phyloP scores from a whole-genome alignment of 2,329 filamentous ascomycete species.

The Exophiala calicioides region DNA sequence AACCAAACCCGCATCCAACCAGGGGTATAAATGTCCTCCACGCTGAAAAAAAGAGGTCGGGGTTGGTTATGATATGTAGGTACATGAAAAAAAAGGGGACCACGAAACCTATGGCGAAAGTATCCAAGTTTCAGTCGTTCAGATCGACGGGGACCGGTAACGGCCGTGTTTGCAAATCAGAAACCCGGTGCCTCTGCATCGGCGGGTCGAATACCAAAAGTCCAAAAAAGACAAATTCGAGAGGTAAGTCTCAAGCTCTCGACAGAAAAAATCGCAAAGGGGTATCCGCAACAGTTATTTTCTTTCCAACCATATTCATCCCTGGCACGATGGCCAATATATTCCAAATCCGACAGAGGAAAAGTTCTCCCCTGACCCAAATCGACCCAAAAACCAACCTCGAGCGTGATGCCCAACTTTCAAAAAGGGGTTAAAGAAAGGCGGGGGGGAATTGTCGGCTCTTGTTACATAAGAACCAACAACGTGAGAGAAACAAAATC shows the following conservation, averaged over 20 bases:
- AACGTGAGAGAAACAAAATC: neutral
- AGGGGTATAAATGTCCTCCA: no score
- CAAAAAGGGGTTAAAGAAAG: no score
- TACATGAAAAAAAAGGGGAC: neutral
- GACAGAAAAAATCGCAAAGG: conserved; percentile 4
- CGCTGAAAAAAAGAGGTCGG: no score
- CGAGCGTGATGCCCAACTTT: no score
- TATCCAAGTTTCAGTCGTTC: neutral
- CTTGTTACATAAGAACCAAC: neutral
- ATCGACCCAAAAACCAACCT: no score
- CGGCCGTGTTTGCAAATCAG: neutral
- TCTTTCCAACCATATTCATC: neutral
- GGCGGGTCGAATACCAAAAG: neutral
- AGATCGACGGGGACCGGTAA: neutral
- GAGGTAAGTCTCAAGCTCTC: neutral
- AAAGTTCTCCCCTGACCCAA: neutral
- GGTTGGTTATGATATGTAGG: no score
- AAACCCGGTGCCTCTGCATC: no score
- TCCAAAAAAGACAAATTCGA: conserved; percentile 1
- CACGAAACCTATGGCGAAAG: neutral
- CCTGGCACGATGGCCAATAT: no score
- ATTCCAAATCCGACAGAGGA: neutral
- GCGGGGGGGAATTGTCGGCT: no score
- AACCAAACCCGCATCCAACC: no score
- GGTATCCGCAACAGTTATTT: conserved; percentile 8